Evolutionary conservation across 768 basidiomycete species (phyloP).

Genomic region (Dacryopinax spathularia): DNA sequence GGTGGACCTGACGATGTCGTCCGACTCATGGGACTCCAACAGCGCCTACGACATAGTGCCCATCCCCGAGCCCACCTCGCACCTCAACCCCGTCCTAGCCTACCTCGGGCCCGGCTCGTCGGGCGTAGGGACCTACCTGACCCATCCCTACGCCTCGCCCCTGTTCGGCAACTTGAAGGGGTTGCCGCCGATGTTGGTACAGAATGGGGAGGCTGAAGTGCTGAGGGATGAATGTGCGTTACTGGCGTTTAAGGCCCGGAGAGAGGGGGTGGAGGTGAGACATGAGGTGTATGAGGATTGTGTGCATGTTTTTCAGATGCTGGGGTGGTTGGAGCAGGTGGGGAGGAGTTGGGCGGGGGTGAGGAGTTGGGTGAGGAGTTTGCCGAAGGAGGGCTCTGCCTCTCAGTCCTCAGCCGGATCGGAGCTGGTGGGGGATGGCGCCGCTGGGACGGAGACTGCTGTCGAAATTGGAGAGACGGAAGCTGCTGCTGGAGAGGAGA

Average conservation of each 20-base stretch:
- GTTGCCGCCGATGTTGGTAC: slow-evolving; percentile 80
- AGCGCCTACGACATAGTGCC: slow-evolving; percentile 73
- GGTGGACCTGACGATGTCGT: slow-evolving; percentile 95
- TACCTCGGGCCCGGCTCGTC: slow-evolving; percentile 48
- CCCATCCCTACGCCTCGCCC: slow-evolving; percentile 92
- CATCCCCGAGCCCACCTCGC: slow-evolving; percentile 55
- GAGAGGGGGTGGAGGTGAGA: slow-evolving; percentile 70
- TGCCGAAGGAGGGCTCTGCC: background rate
- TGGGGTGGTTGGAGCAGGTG: slow-evolving; percentile 35
- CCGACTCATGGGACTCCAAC: slow-evolving; percentile 96
- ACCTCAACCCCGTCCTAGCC: slow-evolving; percentile 85
- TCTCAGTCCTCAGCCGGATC: background rate
- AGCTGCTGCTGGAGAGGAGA: background rate
- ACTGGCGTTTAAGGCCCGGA: slow-evolving; percentile 80
- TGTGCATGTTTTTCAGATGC: slow-evolving; percentile 84
- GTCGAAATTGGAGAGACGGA: too few species aligned
- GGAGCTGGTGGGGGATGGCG: background rate
- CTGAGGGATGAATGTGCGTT: slow-evolving; percentile 87
- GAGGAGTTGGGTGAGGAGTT: background rate
- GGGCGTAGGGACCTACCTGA: slow-evolving; percentile 57
- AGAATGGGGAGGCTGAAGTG: slow-evolving; percentile 87
- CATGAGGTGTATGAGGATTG: slow-evolving; percentile 88
- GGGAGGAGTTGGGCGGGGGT: background rate
- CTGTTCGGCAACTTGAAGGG: slow-evolving; percentile 80
- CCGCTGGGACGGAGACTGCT: too few species aligned